A percentile compares a stretch with the other conserved stretches of the same genome.
Evolutionary conservation across 768 basidiomycete species (phyloP).

Genomic region (Ramaria sp.): DNA sequence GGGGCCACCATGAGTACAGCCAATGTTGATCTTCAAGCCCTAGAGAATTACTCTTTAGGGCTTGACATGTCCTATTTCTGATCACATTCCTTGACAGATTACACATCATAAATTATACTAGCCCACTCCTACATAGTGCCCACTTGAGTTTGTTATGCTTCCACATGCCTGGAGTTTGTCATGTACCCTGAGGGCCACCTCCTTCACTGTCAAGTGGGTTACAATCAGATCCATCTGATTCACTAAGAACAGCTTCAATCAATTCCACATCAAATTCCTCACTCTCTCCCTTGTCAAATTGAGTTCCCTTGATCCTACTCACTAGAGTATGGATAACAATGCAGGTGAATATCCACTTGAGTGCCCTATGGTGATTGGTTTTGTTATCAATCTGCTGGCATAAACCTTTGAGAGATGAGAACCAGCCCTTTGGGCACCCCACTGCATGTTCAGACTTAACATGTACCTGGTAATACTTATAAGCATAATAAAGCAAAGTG

Average conservation of each 20-base stretch:
- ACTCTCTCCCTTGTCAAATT: neutral
- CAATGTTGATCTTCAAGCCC: no score
- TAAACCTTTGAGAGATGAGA: conserved; percentile 24
- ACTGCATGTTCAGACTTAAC: conserved; percentile 31
- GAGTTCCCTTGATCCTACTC: neutral
- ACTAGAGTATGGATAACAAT: conserved; percentile 21
- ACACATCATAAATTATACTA: neutral
- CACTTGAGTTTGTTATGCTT: neutral
- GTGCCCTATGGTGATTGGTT: conserved; percentile 19
- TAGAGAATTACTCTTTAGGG: neutral
- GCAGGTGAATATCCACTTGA: conserved; percentile 23
- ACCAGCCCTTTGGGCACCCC: conserved; percentile 30
- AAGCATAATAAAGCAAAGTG: no score
- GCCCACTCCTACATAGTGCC: neutral
- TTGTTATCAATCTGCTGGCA: conserved; percentile 18
- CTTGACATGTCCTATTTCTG: neutral
- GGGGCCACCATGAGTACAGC: no score
- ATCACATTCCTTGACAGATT: neutral
- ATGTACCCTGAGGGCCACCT: no score
- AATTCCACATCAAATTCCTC: conserved; percentile 22
- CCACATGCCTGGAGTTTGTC: neutral
- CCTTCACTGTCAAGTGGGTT: neutral
- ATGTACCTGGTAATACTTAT: conserved; percentile 12
- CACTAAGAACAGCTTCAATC: conserved; percentile 3
- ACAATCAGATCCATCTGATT: neutral